Base-by-base conservation (phyloP, 257 asterid species). In the Capsicum rhomboideum region DNA sequence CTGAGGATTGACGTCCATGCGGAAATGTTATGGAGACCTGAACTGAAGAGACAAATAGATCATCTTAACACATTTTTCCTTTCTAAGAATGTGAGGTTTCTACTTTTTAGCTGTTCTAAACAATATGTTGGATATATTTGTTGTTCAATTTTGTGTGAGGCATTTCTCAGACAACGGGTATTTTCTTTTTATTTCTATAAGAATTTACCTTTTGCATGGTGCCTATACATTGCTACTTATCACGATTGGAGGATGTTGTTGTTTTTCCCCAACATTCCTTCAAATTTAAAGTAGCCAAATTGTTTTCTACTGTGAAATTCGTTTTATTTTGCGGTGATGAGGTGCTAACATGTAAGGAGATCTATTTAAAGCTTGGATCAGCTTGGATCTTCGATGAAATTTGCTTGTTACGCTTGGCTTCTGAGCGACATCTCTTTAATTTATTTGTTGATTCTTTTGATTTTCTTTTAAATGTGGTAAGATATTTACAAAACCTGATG, bases 361-460 rank as follows among this genome's bases (percentile, higher is more conserved):
- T 21, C 55, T 81, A 79, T 71, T 91, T 90, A 6, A 63, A 63
- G 42, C 40, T 63, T 63, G 71, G 71, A 63, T 89, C 88, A 84
- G 90, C 56, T 84, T 86, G 88, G 82, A 83, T 86, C 89, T 86
- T 91, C 96, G 1, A 85, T 95, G 98, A 91, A 93, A 93, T 93
- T 26, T 74, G 12, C 54, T 86, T 85, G 97, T 94, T 94, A 93
- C 97, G 97, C 97, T 93, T 94, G 97, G 97, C 98, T 94, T 94
- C 98, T 94, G 98, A 94, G 98, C 93, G 34, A 31, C n/a, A 31
- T 31, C 34, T 31, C 34, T 31, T 31, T 3, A 31, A n/a, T 26
- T 10, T 46, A 17, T 83, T 53, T 78, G 79, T n/a, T n/a, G n/a
- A n/a, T 16, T 0, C 1, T n/a, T 1, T 9, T 8, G 12, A n/a